Evolutionary conservation across 139 green algal genomes (phyloP).

Genomic region (Tetraselmis striata): DNA sequence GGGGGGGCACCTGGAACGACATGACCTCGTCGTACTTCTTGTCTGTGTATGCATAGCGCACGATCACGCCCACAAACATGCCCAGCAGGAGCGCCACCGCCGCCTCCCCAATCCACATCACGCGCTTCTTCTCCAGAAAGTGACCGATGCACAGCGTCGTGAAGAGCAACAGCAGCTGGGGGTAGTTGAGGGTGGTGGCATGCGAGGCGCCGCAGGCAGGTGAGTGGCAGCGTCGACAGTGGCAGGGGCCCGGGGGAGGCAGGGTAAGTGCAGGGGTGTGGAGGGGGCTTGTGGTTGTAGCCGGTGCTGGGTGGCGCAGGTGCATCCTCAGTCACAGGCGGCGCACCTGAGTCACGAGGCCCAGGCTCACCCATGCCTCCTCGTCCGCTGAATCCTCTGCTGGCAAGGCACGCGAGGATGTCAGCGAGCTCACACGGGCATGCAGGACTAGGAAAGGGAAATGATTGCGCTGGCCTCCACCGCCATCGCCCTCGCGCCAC

Average conservation of each 20-base stretch:
- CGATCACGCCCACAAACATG: slow-evolving; percentile 25
- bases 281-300: no score
- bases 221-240: no score
- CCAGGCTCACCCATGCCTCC: background rate
- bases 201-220: background rate
- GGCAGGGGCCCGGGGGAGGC: no score
- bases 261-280: no score
- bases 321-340: no score
- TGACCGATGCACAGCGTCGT: slow-evolving; percentile 29
- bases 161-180: slow-evolving; percentile 35
- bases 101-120: slow-evolving; percentile 43
- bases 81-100: slow-evolving; percentile 35
- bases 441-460: no score
- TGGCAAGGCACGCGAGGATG: background rate
- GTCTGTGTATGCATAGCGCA: slow-evolving; percentile 8
- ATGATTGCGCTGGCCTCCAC: no score
- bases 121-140: slow-evolving; percentile 15
- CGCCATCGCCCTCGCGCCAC: no score
- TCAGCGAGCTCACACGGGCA: no score
- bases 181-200: background rate
- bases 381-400: background rate
- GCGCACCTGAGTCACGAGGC: background rate
- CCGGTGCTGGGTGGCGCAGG: no score
- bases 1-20: slow-evolving; percentile 36
- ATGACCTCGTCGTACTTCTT: slow-evolving; percentile 1